Percentiles rank a stretch among this genome's conserved stretches.
phyloP scores from a whole-genome alignment of 192 early-diverging fungal genomes.

The Entomortierella parvispora region DNA sequence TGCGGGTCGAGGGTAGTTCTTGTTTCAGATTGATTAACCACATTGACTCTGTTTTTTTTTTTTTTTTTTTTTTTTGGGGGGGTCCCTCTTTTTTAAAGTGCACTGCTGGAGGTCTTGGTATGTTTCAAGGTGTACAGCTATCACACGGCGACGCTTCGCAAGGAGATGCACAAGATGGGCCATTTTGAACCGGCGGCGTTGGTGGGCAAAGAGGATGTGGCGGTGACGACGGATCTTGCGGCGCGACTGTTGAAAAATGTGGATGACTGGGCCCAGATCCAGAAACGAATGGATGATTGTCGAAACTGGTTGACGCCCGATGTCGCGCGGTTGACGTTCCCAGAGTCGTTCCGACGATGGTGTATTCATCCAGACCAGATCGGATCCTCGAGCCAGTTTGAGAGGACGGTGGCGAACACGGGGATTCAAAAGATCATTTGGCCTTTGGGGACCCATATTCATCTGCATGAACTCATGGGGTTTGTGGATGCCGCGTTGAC shows the following conservation, averaged over 20 bases:
- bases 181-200: conserved; percentile 22
- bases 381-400: conserved; percentile 12
- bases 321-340: conserved; percentile 31
- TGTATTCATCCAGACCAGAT: conserved; percentile 44
- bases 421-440: conserved; percentile 34
- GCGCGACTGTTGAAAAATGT: conserved; percentile 39
- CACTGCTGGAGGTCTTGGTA: conserved; percentile 37
- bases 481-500: conserved; percentile 30
- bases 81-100: conserved; percentile 1
- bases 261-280: conserved; percentile 47
- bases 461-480: conserved; percentile 35
- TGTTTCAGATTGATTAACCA: background rate
- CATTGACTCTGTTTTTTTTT: background rate
- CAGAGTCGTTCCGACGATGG: conserved; percentile 39
- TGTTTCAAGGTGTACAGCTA: conserved; percentile 43
- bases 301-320: conserved; percentile 32
- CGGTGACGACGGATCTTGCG: conserved; percentile 24
- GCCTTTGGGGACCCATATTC: conserved; percentile 35
- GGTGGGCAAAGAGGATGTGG: conserved; percentile 3
- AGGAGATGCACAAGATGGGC: conserved; percentile 43
- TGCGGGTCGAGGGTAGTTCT: too few species aligned
- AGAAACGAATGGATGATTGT: conserved; percentile 44
- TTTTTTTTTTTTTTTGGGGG: background rate
- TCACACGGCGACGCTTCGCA: conserved; percentile 16
- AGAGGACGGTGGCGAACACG: conserved; percentile 23